A percentile compares a stretch with the other conserved stretches of the same genome.
Evolutionary conservation across 352 stramenopile species (phyloP).

Genomic region (Globisporangium iwayamae): DNA sequence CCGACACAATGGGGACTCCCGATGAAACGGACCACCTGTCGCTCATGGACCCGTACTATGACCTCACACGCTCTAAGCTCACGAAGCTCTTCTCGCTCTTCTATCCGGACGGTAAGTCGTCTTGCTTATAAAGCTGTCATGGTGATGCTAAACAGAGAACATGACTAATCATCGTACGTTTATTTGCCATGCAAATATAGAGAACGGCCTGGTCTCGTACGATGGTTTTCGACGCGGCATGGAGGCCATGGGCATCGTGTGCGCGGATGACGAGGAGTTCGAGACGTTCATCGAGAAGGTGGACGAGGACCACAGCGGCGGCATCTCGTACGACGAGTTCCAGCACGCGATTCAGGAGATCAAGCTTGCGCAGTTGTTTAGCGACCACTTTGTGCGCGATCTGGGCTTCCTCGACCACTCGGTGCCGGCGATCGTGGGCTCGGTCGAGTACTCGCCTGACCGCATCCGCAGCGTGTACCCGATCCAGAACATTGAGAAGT

Average conservation of each 20-base stretch:
- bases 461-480: conserved; percentile 72
- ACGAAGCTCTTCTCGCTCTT: conserved; percentile 69
- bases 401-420: conserved; percentile 23
- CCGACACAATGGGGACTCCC: conserved; percentile 37
- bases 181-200: neutral
- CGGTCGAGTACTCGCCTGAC: conserved; percentile 78
- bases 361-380: conserved; percentile 86
- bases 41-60: conserved; percentile 83
- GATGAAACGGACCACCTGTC: conserved; percentile 53
- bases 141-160: neutral
- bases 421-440: conserved; percentile 31
- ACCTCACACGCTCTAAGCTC: conserved; percentile 73
- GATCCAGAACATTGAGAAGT: conserved; percentile 67
- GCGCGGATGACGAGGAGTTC: conserved; percentile 59
- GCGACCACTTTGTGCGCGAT: conserved; percentile 44
- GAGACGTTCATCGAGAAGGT: conserved; percentile 69
- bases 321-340: conserved; percentile 86
- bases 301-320: conserved; percentile 77
- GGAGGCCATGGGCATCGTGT: conserved; percentile 74
- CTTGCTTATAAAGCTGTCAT: neutral
- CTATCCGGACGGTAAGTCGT: conserved; percentile 41
- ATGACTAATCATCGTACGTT: neutral
- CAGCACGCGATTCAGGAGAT: conserved; percentile 86
- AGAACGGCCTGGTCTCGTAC: conserved; percentile 64
- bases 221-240: conserved; percentile 69